A percentile compares a stretch with the other conserved stretches of the same genome.
Evolutionary conservation across 164 flowering plant species (phyloP).

Genomic region (Chimonanthus salicifolius): DNA sequence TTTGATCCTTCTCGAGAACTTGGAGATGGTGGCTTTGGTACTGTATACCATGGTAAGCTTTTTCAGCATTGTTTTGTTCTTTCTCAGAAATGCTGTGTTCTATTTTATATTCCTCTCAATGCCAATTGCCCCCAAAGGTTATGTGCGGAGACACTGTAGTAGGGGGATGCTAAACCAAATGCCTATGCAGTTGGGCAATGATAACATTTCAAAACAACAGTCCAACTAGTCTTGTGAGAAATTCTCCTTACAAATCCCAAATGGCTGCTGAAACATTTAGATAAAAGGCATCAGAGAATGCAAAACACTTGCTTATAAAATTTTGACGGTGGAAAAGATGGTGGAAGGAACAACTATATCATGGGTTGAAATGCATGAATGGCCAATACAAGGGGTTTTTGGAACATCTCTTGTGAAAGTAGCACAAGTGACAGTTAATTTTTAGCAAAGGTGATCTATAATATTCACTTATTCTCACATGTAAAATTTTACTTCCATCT

Average conservation of each 20-base stretch:
- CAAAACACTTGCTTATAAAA: no score
- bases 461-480: no score
- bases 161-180: neutral
- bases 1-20: conserved; percentile 31
- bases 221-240: neutral
- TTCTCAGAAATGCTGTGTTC: neutral
- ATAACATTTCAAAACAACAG: neutral
- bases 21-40: conserved; percentile 38
- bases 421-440: neutral
- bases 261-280: neutral
- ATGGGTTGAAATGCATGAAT: neutral
- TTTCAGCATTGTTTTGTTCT: neutral
- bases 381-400: neutral
- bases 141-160: neutral
- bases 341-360: no score
- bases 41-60: conserved; percentile 30
- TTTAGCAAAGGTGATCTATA: no score
- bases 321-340: no score
- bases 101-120: neutral
- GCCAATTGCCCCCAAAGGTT: neutral
- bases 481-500: no score
- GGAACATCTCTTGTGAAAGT: neutral
- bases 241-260: neutral
- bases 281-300: neutral
- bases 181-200: neutral